Base-by-base conservation (phyloP, 345 rosid species). In the Theobroma cacao region DNA sequence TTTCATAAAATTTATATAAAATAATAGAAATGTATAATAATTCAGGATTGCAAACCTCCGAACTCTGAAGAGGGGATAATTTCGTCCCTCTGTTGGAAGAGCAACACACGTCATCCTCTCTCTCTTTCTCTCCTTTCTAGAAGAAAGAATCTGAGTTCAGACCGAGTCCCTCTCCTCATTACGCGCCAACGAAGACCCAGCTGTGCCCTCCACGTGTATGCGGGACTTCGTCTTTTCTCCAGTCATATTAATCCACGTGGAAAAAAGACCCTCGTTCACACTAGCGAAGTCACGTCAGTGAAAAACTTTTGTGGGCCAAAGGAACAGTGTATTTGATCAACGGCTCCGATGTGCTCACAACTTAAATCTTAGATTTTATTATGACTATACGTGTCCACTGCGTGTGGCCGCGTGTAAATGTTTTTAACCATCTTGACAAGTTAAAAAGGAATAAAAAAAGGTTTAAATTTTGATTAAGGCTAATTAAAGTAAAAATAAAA, bases 101-200 rank as follows among this genome's bases (percentile, higher is more conserved):
- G 22, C 1, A 52, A n/a, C 1, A 17, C 47, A 34, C 70, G 48
- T 53, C 62, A 72, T 52, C 15, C 10, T 62, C 45, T 7, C 18
- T 31, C 15, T 65, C 13, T 1, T n/a, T 17, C 15, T 22, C n/a
- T 60, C 8, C 24, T 58, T 41, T 78, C 81, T 68, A 56, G 80
- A 82, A 56, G 40, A 52, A 22, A 15, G 33, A 67, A 43, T 12
- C 22, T n/a, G 31, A 24, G 28, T 34, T 48, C 13, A 7, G 84
- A 80, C 80, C 78, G 14, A 61, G 58, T 80, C 75, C 20, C 58
- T 52, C 62, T 10, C 67, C 55, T 2, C 34, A 26, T 48, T 78
- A 84, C 84, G 80, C 84, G 84, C 82, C 82, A 76, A 76, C 75
- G 79, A 76, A 53, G 82, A 79, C 81, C 60, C 24, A 65, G 82